Evolutionary conservation across 257 asterid genomes (phyloP).

Genomic region (Striga asiatica): DNA sequence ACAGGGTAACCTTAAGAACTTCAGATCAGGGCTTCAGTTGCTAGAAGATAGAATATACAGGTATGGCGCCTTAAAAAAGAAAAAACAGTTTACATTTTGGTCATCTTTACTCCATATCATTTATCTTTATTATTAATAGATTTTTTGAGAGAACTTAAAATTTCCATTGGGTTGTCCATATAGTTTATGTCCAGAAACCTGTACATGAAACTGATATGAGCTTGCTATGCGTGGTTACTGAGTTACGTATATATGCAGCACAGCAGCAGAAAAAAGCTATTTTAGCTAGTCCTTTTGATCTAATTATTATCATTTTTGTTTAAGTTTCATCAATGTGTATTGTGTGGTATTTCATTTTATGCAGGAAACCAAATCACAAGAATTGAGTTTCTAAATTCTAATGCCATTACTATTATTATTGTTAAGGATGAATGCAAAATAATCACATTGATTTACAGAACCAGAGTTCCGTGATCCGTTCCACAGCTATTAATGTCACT

Average conservation of each 20-base stretch:
- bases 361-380: background rate
- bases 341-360: background rate
- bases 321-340: background rate
- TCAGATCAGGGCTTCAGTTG: constrained; percentile 85
- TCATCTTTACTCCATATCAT: constrained; percentile 2
- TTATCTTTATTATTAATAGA: background rate
- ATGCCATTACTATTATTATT: background rate
- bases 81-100: background rate
- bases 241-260: background rate
- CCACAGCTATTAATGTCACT: background rate
- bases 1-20: constrained; percentile 76
- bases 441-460: background rate
- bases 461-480: background rate
- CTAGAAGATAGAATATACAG: constrained; percentile 94
- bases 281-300: background rate
- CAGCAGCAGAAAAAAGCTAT: background rate
- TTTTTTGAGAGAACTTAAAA: background rate
- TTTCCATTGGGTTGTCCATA: background rate
- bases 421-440: background rate
- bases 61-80: constrained; percentile 23
- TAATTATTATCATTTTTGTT: background rate
- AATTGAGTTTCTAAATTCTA: background rate
- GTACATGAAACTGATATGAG: background rate
- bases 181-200: constrained; percentile 4
- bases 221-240: background rate